Conservation (phyloP, 2,329 filamentous ascomycete genomes). For the Coniochaeta hoffmannii region DNA sequence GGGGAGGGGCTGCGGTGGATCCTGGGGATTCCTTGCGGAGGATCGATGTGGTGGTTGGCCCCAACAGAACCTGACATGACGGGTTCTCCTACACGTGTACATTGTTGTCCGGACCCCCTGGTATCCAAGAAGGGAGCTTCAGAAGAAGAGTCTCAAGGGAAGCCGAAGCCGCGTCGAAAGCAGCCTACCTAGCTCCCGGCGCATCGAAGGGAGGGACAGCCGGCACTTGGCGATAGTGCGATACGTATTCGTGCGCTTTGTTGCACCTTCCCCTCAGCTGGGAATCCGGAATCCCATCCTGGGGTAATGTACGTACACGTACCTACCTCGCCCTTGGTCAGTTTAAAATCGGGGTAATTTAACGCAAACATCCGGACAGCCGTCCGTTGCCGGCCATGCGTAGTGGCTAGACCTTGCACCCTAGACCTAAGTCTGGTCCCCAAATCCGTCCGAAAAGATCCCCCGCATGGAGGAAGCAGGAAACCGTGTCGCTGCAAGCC, state of each 20-base stretch:
- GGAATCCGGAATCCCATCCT: no score
- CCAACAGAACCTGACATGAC: no score
- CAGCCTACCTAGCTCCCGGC: no score
- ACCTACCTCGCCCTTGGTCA: neutral
- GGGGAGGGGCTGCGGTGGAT: neutral
- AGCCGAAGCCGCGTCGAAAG: no score
- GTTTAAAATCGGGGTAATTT: neutral
- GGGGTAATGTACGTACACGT: neutral
- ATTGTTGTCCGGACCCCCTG: no score
- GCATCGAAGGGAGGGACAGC: no score
- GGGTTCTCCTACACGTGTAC: no score
- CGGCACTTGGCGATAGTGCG: no score
- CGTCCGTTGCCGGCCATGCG: neutral
- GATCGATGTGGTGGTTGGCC: neutral
- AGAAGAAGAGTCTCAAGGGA: no score
- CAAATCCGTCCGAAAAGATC: neutral
- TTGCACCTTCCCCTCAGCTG: neutral
- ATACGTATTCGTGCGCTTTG: no score
- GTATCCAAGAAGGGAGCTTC: no score
- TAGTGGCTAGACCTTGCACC: neutral
- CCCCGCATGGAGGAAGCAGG: neutral
- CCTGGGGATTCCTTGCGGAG: neutral
- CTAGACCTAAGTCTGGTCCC: no score
- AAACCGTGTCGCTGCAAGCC: neutral
- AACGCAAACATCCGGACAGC: conserved; percentile 1